phyloP scores from a whole-genome alignment of 352 stramenopile genomes.

The Phytophthora megakarya region DNA sequence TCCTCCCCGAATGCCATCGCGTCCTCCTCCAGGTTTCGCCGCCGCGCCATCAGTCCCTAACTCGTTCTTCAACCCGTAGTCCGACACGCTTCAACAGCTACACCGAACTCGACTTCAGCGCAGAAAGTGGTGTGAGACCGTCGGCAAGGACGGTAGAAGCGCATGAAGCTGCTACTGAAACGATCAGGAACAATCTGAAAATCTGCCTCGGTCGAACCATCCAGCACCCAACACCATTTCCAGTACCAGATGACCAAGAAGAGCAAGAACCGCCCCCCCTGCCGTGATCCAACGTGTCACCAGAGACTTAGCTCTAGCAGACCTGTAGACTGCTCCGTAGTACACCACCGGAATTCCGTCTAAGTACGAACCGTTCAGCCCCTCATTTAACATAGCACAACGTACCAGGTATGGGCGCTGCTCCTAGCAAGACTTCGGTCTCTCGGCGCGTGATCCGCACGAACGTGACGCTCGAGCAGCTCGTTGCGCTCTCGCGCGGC shows the following conservation, averaged over 20 bases:
- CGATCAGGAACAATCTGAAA: no score
- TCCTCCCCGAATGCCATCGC: slow-evolving; percentile 33
- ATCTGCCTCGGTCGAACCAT: slow-evolving; percentile 15
- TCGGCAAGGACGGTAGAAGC: no score
- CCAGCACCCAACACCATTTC: no score
- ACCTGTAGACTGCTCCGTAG: not conserved
- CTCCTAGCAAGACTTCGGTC: slow-evolving; percentile 33
- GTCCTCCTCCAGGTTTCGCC: slow-evolving; percentile 52
- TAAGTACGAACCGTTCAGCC: slow-evolving; percentile 26
- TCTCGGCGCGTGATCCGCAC: slow-evolving; percentile 40
- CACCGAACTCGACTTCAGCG: slow-evolving; percentile 11
- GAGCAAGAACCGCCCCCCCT: no score
- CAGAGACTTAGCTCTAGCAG: no score
- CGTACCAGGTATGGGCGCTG: slow-evolving; percentile 30
- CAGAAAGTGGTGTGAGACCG: slow-evolving; percentile 10
- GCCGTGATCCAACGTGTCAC: no score
- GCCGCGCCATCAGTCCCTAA: slow-evolving; percentile 37
- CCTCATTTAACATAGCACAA: slow-evolving; percentile 18
- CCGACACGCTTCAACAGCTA: not conserved
- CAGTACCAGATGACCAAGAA: no score
- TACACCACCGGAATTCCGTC: slow-evolving; percentile 24
- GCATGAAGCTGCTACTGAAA: no score
- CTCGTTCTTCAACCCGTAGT: slow-evolving; percentile 67
- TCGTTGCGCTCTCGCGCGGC: slow-evolving; percentile 34
- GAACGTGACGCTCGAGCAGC: slow-evolving; percentile 45